A percentile compares a stretch with the other conserved stretches of the same genome.
Evolutionary conservation across 106 monocot genomes (phyloP).

Genomic region (Apostasia ramifera): DNA sequence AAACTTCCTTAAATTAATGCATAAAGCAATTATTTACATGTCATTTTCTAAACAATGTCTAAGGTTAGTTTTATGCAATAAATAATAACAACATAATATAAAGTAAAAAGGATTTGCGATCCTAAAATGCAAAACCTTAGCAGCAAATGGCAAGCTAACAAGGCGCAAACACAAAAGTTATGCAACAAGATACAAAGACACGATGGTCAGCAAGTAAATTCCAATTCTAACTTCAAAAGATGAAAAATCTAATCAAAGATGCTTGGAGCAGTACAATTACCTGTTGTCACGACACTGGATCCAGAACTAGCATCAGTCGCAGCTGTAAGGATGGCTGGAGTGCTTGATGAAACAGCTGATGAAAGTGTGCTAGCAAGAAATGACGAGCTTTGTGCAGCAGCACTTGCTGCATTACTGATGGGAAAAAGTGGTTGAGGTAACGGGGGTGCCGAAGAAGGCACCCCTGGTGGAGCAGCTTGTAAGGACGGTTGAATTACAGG

Average conservation of each 20-base stretch:
- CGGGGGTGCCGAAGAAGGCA: slow-evolving; percentile 38
- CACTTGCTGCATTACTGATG: slow-evolving; percentile 36
- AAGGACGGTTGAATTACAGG: slow-evolving; percentile 37
- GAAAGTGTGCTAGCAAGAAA: slow-evolving; percentile 17
- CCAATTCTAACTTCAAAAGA: background rate
- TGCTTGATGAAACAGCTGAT: slow-evolving; percentile 12
- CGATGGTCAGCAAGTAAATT: no score
- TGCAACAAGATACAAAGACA: no score
- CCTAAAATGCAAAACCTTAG: no score
- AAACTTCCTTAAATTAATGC: no score
- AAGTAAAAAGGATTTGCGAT: no score
- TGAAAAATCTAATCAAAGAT: slow-evolving; percentile 36
- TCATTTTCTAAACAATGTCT: no score
- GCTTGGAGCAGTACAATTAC: slow-evolving; percentile 13
- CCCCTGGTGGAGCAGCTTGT: slow-evolving; percentile 36
- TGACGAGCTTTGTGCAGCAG: slow-evolving; percentile 20
- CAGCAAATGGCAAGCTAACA: no score
- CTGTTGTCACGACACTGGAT: slow-evolving; percentile 8
- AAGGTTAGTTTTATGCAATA: no score
- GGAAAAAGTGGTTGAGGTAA: slow-evolving; percentile 91
- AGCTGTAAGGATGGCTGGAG: slow-evolving; percentile 21
- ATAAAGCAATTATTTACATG: no score
- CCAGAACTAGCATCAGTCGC: slow-evolving; percentile 30
- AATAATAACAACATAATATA: no score
- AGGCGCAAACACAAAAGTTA: no score